Evolutionary conservation across 2,329 filamentous ascomycete genomes (phyloP), one percentile per base, ranked within the genome.

Genomic region (Epichloe bromicola): DNA sequence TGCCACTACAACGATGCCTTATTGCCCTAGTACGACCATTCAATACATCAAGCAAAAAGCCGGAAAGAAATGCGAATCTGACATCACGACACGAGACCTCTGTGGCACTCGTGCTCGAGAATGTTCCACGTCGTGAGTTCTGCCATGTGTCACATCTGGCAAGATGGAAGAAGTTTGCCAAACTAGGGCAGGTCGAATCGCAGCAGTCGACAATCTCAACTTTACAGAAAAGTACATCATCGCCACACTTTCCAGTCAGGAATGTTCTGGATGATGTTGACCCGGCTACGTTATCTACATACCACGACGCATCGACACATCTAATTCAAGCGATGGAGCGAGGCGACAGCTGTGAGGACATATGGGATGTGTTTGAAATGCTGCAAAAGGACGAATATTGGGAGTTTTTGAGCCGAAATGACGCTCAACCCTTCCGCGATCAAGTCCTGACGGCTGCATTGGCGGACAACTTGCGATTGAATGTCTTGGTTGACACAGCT

Each of bases 391-490:
- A 53, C 38, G 59, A 50, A 15, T 50, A 56, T 20, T 40, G 52
- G 11, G 37, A 53, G 12, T 44, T 63, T 20, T 44, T 69, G 5
- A 54, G 56, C 3, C 51, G 54, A 6, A 42, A 51, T 26, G 52
- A 58, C 26, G 59, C 63, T 15, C 57, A 61, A 8, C 23, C 50
- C 8, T 51, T 68, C 26, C 61, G 65, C 14, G 60, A 66, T 34
- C 55, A 56, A 15, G 58, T 68, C 12, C 48, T 70, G 23, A 53
- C 54, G 8, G 61, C 62, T 30, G 62, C 65, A 15, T 48, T 68
- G 30, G 49, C 53, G 14, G 48, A 60, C 17, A 54, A 61, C 34
- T 49, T 46, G 11, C 59, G 61, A 37, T 58, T 66, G 47, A 50
- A 55, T 10, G 45, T 56, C 20, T 51, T 67, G 39, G 57, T 65